Base-by-base conservation (phyloP, 805 yeast species). In the Jamesozyma jinghongensis region DNA sequence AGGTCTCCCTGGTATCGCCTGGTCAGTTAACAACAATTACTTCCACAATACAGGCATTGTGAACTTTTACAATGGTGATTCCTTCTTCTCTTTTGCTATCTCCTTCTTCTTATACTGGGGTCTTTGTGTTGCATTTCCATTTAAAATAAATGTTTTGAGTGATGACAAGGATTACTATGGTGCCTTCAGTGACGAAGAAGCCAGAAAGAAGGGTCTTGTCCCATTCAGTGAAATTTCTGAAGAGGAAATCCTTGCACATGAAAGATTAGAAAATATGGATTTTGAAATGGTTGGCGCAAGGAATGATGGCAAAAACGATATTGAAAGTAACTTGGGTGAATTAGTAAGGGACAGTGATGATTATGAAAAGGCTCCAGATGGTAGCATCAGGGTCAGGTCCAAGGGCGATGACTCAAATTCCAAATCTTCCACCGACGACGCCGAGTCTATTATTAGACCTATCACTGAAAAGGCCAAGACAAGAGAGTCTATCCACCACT, bases 1-100 rank as follows among this genome's bases (percentile, higher is more conserved):
- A 19, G 73, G 73, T 17, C 40, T 74, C 14, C 78, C 78, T 5
- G 78, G 78, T 29, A 61, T 53, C 46, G 63, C 57, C 46, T 63
- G 49, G 66, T 59, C 45, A 47, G 57, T 54, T 33, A 63, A 52
- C 37, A 42, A 56, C 10, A 34, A 42, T 16, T 51, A 47, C 19
- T 54, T 60, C 40, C 35, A 45, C 18, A 46, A 54, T 22, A 43
- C 35, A 3, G 75, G 75, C n/a, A 58, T 65, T 16, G 51, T 57
- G 5, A 63, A 67, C 40, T 69, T 61, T 47, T 71, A 62, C 52
- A 55, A 65, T 38, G 73, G 70, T 34, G 69, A 68, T 41, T 60
- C 67, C 20, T 56, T 70, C 42, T 69, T 67, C 44, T 66, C 68
- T 2, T 69, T 69, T 41, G 43, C 53, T 17, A 59, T 65, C 27